These are phyloP conservation scores for Bothriochloa decipiens DNA, from an alignment of 176 grass and related monocot genomes.

Conservation along the genomic window DNA sequence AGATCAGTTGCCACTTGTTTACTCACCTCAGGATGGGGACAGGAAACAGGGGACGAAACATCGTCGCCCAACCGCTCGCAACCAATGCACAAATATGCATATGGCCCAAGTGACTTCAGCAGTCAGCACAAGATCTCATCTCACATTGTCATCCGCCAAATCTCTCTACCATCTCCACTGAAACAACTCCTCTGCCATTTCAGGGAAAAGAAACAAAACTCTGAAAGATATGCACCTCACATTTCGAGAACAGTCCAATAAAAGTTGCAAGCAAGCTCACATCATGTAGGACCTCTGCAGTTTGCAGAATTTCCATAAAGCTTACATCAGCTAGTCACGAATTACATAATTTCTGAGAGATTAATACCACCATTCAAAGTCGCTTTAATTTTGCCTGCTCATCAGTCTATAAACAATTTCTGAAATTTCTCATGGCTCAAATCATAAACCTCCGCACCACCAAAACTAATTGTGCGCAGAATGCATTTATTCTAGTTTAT, in stretches of 20 bases:
- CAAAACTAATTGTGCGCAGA: not conserved
- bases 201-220: not conserved
- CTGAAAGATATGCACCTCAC: not conserved
- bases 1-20: constrained; percentile 20
- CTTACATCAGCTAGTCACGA: not conserved
- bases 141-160: too few species aligned
- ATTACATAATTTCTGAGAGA: not conserved
- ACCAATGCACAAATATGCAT: constrained; percentile 26
- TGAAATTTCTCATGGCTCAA: not conserved
- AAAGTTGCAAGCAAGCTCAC: not conserved
- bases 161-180: constrained; percentile 3
- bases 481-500: constrained; percentile 19
- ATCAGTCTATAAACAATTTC: constrained; percentile 11
- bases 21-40: constrained; percentile 22
- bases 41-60: constrained; percentile 38
- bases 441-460: not conserved
- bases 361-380: not conserved
- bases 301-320: not conserved
- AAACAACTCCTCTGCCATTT: constrained; percentile 16
- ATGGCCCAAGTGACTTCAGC: not conserved
- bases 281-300: not conserved
- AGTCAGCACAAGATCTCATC: not conserved
- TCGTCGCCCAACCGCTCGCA: constrained; percentile 36
- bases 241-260: not conserved
- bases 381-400: not conserved